A percentile compares a stretch with the other conserved stretches of the same genome.
These are phyloP conservation scores for Filosporella fistucella DNA, from an alignment of 495 filamentous ascomycete species.

Conservation along the genomic window DNA sequence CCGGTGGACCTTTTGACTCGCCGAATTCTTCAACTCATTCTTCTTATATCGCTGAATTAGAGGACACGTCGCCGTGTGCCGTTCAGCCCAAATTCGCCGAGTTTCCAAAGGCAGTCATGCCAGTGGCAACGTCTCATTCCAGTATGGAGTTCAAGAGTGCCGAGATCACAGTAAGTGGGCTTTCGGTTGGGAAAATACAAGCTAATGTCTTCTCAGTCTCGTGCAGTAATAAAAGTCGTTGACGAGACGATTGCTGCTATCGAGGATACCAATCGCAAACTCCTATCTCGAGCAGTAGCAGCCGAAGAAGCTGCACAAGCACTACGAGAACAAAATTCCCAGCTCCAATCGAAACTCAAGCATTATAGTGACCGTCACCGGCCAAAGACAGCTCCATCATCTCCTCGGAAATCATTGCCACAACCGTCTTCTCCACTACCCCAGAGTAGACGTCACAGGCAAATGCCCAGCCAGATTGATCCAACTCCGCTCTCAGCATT, in stretches of 20 bases:
- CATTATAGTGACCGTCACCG: constrained; percentile 13
- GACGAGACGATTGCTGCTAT: constrained; percentile 21
- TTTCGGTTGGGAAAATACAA: neutral
- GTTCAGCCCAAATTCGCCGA: neutral
- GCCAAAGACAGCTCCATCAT: constrained; percentile 16
- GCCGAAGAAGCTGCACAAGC: constrained; percentile 17
- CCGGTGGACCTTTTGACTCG: neutral
- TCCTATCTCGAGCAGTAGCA: constrained; percentile 13
- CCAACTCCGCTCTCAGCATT: constrained; percentile 13
- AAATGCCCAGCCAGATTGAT: neutral
- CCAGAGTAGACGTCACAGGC: no score
- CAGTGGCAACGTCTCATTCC: neutral
- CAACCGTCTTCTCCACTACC: no score
- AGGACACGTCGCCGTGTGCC: constrained; percentile 17
- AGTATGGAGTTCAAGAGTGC: constrained; percentile 14
- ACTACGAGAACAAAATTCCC: constrained; percentile 13
- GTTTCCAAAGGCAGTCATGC: neutral
- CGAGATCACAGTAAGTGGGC: constrained; percentile 10
- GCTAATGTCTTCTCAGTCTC: constrained; percentile 12
- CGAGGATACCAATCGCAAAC: constrained; percentile 17
- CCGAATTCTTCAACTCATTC: constrained; percentile 16
- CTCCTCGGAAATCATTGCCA: no score
- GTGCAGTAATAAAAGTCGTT: constrained; percentile 15
- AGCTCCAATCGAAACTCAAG: constrained; percentile 17
- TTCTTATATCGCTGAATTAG: constrained; percentile 16